These are phyloP conservation scores for Amylocystis lapponica DNA, from an alignment of 768 basidiomycete species.

Conservation along the genomic window DNA sequence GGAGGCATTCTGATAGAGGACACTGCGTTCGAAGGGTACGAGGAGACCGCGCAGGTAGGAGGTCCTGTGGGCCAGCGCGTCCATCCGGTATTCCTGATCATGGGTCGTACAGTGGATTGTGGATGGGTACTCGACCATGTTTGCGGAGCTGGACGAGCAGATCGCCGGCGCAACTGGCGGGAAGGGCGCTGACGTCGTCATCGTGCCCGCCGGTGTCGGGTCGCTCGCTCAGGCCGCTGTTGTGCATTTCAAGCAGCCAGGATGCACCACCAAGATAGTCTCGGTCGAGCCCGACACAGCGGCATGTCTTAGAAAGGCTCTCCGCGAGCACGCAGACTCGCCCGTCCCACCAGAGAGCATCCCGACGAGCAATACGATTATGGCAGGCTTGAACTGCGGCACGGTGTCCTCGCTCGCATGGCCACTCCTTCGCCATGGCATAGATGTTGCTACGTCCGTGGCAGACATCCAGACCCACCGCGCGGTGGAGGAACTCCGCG, in stretches of 20 bases:
- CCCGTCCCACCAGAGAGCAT: not conserved
- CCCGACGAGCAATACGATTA: constrained; percentile 3
- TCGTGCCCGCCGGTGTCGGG: constrained; percentile 1
- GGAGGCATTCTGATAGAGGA: not conserved
- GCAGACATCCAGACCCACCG: constrained; percentile 3
- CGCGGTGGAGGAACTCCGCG: not conserved
- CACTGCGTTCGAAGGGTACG: not conserved
- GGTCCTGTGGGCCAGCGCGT: too few species aligned
- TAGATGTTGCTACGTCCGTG: not conserved
- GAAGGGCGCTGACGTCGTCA: not conserved
- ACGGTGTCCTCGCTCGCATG: constrained; percentile 1
- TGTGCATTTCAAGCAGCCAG: constrained; percentile 3
- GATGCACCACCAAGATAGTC: not conserved
- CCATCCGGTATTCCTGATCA: too few species aligned
- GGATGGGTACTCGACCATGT: constrained; percentile 3
- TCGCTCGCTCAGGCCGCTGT: constrained; percentile 1
- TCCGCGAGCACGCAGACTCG: not conserved
- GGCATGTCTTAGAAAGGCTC: not conserved
- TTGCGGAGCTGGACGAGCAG: constrained; percentile 2
- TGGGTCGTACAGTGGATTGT: constrained; percentile 5
- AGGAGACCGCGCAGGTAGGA: constrained; percentile 1
- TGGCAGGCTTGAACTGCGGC: constrained; percentile 2
- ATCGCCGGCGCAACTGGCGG: not conserved
- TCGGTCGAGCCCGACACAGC: constrained; percentile 4
- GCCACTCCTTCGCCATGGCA: constrained; percentile 1